Percentiles rank a stretch among this genome's conserved stretches.
Conservation (phyloP, 331 rosid species). For the Rhamnella rubrinervis region DNA sequence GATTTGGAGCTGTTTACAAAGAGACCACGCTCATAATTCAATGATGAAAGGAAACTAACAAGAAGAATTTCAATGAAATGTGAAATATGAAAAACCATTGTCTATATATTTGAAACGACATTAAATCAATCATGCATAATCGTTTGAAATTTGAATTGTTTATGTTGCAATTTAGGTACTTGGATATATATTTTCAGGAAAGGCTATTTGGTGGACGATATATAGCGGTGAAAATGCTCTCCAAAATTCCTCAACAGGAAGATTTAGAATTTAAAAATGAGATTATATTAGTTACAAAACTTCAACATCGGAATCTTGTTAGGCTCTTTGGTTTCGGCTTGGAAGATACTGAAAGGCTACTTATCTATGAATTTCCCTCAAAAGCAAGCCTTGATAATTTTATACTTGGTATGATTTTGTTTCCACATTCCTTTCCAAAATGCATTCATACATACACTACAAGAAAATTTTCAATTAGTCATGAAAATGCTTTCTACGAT, state of each 20-base stretch:
- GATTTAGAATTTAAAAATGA: neutral
- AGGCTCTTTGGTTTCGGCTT: constrained; percentile 12
- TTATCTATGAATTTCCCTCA: constrained; percentile 1
- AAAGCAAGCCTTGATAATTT: constrained; percentile 10
- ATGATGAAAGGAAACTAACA: no score
- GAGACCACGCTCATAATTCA: neutral
- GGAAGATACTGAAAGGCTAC: constrained; percentile 2
- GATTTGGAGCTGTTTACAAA: constrained; percentile 35
- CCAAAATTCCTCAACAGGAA: neutral
- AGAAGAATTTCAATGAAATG: no score
- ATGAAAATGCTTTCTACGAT: no score
- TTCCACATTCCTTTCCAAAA: neutral
- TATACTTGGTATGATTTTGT: constrained; percentile 7
- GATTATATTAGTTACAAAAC: neutral
- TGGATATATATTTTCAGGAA: constrained; percentile 18
- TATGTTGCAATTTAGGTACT: no score
- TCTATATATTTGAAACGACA: no score
- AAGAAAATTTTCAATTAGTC: no score
- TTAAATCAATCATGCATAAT: no score
- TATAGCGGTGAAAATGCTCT: constrained; percentile 6
- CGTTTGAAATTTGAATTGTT: neutral
- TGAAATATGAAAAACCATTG: no score
- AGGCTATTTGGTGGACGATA: neutral
- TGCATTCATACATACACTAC: no score
- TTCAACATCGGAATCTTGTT: constrained; percentile 7